A percentile compares a stretch with the other conserved stretches of the same genome.
phyloP scores from a whole-genome alignment of 306 rosid species.

The Cicer yamashitae region DNA sequence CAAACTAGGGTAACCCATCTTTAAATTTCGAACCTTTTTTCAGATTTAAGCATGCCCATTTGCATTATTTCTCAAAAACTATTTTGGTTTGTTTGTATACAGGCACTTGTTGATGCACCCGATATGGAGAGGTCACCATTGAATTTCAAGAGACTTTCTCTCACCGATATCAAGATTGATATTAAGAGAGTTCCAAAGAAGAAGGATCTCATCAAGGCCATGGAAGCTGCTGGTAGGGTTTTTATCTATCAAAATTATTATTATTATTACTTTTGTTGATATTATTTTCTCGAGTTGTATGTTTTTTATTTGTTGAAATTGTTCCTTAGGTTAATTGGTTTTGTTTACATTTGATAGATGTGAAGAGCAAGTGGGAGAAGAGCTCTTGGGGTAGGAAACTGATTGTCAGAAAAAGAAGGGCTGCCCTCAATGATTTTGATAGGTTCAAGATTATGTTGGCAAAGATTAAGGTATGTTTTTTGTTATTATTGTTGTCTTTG shows the following conservation, averaged over 20 bases:
- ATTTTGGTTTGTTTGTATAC: background rate
- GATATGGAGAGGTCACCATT: conserved; percentile 79
- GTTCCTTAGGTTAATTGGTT: background rate
- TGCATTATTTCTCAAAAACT: background rate
- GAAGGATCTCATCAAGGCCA: conserved; percentile 85
- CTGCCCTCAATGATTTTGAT: conserved; percentile 80
- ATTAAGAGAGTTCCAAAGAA: conserved; percentile 92
- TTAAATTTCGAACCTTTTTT: background rate
- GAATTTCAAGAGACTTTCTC: conserved; percentile 92
- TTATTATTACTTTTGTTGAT: background rate
- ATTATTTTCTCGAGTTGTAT: background rate
- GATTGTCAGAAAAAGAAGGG: conserved; percentile 84
- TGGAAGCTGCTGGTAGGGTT: conserved; percentile 78
- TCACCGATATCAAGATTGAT: conserved; percentile 88
- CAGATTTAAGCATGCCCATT: background rate
- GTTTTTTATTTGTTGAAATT: background rate
- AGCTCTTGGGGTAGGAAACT: conserved; percentile 95
- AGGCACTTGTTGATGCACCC: conserved; percentile 97
- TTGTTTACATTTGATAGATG: conserved; percentile 57
- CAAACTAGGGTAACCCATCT: conserved; percentile 68
- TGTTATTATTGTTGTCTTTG: background rate
- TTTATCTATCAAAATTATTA: background rate
- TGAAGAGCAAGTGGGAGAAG: conserved; percentile 96
- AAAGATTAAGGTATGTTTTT: conserved; percentile 74
- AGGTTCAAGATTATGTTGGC: conserved; percentile 96